These are phyloP conservation scores for Capsicum chinense DNA, from an alignment of 257 asterid genomes.

Conservation along the genomic window DNA sequence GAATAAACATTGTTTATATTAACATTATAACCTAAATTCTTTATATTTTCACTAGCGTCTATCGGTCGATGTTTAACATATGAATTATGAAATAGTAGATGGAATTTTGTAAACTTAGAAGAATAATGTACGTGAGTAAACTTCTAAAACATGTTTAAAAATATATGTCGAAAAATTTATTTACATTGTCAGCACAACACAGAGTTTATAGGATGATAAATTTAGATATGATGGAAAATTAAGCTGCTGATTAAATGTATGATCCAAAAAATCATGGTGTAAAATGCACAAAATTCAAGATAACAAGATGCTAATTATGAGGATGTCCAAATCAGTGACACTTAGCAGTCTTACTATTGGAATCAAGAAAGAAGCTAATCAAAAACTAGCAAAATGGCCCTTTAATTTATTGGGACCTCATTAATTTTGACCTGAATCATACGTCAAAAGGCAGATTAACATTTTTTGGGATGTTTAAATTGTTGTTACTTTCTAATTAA, in stretches of 20 bases:
- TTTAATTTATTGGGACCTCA: neutral
- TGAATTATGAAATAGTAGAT: neutral
- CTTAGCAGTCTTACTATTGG: neutral
- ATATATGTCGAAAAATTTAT: too few species aligned
- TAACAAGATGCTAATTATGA: neutral
- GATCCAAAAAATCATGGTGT: neutral
- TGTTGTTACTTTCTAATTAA: neutral
- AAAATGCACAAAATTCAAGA: neutral
- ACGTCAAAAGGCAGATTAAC: neutral
- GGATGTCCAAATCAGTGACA: conserved; percentile 16
- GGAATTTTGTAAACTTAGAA: neutral
- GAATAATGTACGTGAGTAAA: neutral
- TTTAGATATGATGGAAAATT: neutral
- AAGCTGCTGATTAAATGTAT: neutral
- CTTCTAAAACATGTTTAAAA: neutral
- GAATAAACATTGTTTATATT: too few species aligned
- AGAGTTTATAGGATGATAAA: neutral
- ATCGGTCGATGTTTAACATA: neutral
- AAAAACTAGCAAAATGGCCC: neutral
- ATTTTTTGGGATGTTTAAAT: neutral
- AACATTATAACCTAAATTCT: neutral
- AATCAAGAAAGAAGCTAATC: neutral
- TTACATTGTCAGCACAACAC: neutral
- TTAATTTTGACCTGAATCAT: neutral
- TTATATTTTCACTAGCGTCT: neutral